phyloP scores from a whole-genome alignment of 163 green algal species.

The Smithsoniella earleae region DNA sequence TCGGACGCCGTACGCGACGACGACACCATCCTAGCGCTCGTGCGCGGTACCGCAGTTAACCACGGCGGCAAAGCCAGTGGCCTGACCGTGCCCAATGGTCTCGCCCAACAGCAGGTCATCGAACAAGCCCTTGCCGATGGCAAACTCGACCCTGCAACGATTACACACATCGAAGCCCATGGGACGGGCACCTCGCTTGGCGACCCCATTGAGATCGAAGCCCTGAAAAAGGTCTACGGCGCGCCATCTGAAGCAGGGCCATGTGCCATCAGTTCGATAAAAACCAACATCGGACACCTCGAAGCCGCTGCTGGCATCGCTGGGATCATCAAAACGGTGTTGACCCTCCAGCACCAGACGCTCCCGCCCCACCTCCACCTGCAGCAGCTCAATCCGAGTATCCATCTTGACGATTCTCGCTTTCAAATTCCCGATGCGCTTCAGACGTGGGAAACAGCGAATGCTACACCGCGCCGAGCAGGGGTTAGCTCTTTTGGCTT shows the following conservation, averaged over 20 bases:
- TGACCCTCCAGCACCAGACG: conserved; percentile 31
- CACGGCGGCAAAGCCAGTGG: conserved; percentile 76
- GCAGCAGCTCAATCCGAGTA: too few relatives aligned
- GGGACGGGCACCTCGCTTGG: conserved; percentile 74
- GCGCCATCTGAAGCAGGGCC: neutral
- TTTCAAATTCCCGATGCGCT: too few relatives aligned
- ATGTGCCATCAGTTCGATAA: conserved; percentile 42
- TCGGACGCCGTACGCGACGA: neutral
- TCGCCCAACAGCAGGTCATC: conserved; percentile 66
- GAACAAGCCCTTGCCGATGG: conserved; percentile 38
- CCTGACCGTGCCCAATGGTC: conserved; percentile 75
- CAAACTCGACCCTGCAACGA: conserved; percentile 14
- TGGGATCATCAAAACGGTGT: conserved; percentile 40
- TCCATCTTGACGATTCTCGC: too few relatives aligned
- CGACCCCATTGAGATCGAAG: conserved; percentile 73
- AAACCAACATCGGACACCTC: conserved; percentile 46
- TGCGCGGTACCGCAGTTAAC: conserved; percentile 62
- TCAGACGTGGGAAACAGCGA: too few relatives aligned
- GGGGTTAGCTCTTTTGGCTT: too few relatives aligned
- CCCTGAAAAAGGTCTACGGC: conserved; percentile 42
- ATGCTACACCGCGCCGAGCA: too few relatives aligned
- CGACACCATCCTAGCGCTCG: conserved; percentile 37
- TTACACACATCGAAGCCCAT: conserved; percentile 51
- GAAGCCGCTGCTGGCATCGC: conserved; percentile 51
- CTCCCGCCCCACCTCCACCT: too few relatives aligned